Evolutionary conservation across 306 rosid genomes (phyloP).

Genomic region (Cucurbita argyrosperma): DNA sequence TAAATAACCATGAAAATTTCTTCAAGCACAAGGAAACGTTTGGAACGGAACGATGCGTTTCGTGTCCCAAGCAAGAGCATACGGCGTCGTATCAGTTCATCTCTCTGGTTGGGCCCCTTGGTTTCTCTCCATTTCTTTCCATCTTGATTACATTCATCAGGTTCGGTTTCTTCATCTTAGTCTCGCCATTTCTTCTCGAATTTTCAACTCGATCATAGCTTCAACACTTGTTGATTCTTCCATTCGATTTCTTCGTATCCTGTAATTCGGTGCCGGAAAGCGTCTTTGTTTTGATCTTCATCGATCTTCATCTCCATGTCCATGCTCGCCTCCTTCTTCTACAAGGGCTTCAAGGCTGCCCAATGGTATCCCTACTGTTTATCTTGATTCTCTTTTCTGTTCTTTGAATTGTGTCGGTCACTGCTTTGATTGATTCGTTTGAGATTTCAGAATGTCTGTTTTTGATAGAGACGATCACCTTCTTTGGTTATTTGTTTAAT

Average conservation of each 20-base stretch:
- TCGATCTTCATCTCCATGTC: conserved; percentile 27
- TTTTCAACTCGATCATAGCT: neutral
- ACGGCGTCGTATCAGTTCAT: neutral
- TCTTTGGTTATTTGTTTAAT: neutral
- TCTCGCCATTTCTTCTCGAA: neutral
- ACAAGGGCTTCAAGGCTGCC: conserved; percentile 75
- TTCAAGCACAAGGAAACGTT: conserved; percentile 7
- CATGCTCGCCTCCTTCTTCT: conserved; percentile 84
- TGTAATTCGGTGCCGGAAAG: neutral
- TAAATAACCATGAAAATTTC: neutral
- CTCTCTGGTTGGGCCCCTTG: neutral
- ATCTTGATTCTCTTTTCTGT: neutral
- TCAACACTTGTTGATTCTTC: neutral
- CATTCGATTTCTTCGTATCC: neutral
- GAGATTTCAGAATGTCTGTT: neutral
- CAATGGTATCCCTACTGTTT: conserved; percentile 40
- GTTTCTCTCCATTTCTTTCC: neutral
- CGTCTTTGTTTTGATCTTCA: neutral
- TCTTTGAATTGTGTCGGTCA: neutral
- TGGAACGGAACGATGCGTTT: neutral
- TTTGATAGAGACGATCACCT: neutral
- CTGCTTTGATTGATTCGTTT: neutral
- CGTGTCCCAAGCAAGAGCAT: neutral
- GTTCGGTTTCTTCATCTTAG: neutral
- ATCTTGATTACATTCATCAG: neutral